Base-by-base conservation (phyloP, 768 basidiomycete species). In the Pulveroboletus sp. region DNA sequence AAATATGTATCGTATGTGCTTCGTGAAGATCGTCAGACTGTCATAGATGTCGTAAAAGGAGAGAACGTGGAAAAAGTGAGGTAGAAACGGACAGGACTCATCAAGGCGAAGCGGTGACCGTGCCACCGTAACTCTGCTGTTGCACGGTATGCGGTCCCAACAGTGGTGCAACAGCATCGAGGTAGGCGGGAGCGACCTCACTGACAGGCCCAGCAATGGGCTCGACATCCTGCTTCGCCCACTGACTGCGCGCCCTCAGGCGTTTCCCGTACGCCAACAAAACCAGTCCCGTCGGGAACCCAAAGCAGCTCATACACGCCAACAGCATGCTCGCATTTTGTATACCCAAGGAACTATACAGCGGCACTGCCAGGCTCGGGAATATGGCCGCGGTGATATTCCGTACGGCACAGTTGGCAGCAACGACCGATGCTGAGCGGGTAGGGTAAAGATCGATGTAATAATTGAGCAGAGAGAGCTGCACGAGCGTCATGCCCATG, bases 391-490 rank as follows among this genome's bases (percentile, higher is more conserved):
- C 56, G 0, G 58, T 21, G 2, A 61, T 1, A 33, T 66, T 62
- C 21, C 64, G 54, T 24, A 64, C 50, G 3, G 59, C 57, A 12
- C 57, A 61, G 35, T 65, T 62, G 39, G 63, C 64, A 3, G 64
- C 59, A n/a, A 65, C 51, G 32, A 63, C 64, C 5, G 64, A 65
- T 6, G 64, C 64, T 0, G 64, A 66, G 21, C 56, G 61, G n/a
- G 61, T 57, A 14, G 64, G 64, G 37, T 65, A 65, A 8, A 65
- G 63, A 36, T 65, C 64, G 37, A 65, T 61, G 54, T 65, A 65
- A 40, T 65, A 65, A 35, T 65, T 65, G 49, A 61, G 46, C 39
- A 65, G 26, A 8, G 59, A 63, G 24, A 65, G 57, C 39, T 65
- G 64, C 26, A 65, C 42, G 3, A 63, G 48, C 30, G 64, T 65